These are phyloP conservation scores for Neoboletus brunneissimus DNA, from an alignment of 768 basidiomycete genomes.

Conservation along the genomic window DNA sequence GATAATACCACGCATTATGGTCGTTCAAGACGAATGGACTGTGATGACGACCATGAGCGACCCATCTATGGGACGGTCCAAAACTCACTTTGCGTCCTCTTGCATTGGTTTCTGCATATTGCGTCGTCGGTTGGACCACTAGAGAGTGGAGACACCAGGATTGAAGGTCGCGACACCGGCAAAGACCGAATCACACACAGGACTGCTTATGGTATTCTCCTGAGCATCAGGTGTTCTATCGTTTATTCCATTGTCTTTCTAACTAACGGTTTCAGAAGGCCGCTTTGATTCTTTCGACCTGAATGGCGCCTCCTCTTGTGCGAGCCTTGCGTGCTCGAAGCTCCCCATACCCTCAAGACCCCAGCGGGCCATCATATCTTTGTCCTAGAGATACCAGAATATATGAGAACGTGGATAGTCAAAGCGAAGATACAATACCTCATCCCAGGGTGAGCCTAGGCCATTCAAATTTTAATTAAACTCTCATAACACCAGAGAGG, in stretches of 20 bases:
- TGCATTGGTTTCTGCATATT: constrained; percentile 31
- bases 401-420: neutral
- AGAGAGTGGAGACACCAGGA: no score
- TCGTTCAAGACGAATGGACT: constrained; percentile 59
- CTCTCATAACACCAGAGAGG: neutral
- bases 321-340: constrained; percentile 72
- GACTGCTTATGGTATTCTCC: neutral
- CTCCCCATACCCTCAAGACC: constrained; percentile 88
- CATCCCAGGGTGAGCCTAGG: constrained; percentile 90
- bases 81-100: constrained; percentile 32
- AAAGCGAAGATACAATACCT: constrained; percentile 42
- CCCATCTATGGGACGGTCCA: neutral
- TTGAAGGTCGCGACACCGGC: constrained; percentile 16
- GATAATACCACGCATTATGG: constrained; percentile 80
- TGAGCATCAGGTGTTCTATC: neutral
- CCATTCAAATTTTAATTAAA: constrained; percentile 8
- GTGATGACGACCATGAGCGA: constrained; percentile 13
- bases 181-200: constrained; percentile 18
- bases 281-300: constrained; percentile 5
- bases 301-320: constrained; percentile 46
- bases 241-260: neutral
- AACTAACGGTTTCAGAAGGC: neutral
- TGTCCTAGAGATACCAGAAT: constrained; percentile 54
- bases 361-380: constrained; percentile 91
- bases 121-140: neutral